Conservation (phyloP, 495 filamentous ascomycete genomes). For the Aspergillus baeticus region DNA sequence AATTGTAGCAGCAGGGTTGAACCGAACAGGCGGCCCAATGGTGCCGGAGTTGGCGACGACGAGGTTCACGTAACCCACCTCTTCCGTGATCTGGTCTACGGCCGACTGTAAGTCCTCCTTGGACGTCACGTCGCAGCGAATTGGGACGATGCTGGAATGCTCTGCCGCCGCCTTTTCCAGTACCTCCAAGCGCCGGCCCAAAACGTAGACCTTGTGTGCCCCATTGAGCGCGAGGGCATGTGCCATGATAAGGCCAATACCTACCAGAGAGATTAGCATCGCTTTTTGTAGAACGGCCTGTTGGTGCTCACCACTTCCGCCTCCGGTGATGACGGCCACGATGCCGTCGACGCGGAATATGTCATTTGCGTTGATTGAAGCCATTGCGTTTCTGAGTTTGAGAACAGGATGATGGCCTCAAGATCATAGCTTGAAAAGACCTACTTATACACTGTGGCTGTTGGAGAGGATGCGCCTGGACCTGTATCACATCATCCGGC, state of each 20-base stretch:
- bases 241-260: conserved; percentile 66
- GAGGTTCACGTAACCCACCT: conserved; percentile 50
- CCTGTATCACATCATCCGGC: not conserved
- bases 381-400: not conserved
- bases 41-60: conserved; percentile 65
- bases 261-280: conserved; percentile 25
- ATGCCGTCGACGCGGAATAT: conserved; percentile 60
- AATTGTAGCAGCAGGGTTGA: conserved; percentile 12
- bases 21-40: conserved; percentile 9
- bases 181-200: conserved; percentile 56
- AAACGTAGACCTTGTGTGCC: conserved; percentile 66
- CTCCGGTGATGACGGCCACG: conserved; percentile 62
- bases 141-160: conserved; percentile 31
- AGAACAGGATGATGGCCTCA: too few species aligned
- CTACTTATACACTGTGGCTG: not conserved
- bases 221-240: conserved; percentile 62
- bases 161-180: conserved; percentile 43
- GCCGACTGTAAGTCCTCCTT: conserved; percentile 32
- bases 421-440: too few species aligned
- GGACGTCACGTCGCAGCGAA: conserved; percentile 42
- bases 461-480: not conserved
- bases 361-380: conserved; percentile 14
- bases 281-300: not conserved
- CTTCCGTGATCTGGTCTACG: conserved; percentile 31
- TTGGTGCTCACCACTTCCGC: conserved; percentile 49